Evolutionary conservation across 176 grass and related monocot species (phyloP).

Genomic region (Paspalum vaginatum): DNA sequence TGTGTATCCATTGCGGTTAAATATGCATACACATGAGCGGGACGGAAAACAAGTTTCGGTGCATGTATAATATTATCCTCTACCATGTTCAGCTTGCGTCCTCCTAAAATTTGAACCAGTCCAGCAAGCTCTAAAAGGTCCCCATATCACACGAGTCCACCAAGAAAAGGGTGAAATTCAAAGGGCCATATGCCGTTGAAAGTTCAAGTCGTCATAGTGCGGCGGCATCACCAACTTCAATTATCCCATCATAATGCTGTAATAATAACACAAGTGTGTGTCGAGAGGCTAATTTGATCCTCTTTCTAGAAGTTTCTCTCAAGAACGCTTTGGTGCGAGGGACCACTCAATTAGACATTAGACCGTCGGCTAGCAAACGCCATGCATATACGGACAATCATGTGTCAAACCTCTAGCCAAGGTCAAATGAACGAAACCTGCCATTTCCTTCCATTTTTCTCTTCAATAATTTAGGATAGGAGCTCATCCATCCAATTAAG

Average conservation of each 20-base stretch:
- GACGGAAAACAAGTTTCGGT: too few species aligned
- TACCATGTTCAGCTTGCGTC: neutral
- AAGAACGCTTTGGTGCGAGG: neutral
- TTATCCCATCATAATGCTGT: neutral
- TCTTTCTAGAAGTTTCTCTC: conserved; percentile 11
- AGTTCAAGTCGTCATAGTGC: conserved; percentile 31
- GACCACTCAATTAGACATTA: neutral
- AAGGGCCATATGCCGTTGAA: conserved; percentile 29
- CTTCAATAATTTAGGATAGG: neutral
- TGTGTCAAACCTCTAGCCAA: conserved; percentile 14
- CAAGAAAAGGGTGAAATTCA: neutral
- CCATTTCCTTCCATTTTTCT: neutral
- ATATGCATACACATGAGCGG: too few species aligned
- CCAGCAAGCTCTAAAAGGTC: neutral
- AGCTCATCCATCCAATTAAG: neutral
- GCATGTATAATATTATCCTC: neutral
- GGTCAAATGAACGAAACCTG: neutral
- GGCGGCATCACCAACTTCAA: conserved; percentile 4
- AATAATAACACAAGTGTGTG: neutral
- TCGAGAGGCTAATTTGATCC: neutral
- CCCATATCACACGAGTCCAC: neutral
- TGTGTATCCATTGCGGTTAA: too few species aligned
- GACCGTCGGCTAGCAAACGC: neutral
- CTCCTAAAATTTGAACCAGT: neutral
- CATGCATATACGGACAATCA: neutral